These are phyloP conservation scores for Penicillium sp. DNA, from an alignment of 2,329 filamentous ascomycete genomes.

Conservation along the genomic window DNA sequence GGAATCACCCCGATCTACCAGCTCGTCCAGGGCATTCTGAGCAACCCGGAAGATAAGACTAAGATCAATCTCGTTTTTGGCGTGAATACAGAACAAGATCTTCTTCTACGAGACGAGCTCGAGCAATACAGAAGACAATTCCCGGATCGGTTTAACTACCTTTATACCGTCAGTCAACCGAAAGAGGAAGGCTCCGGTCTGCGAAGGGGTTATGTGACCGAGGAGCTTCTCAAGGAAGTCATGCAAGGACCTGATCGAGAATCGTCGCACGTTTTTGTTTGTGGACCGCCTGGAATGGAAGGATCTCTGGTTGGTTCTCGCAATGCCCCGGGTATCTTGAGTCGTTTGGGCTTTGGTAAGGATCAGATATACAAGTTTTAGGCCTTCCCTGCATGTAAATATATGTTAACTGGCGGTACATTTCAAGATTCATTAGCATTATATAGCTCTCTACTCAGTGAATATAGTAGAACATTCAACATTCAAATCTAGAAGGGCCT, in stretches of 20 bases:
- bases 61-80: constrained; percentile 68
- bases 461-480: too few species aligned
- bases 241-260: constrained; percentile 45
- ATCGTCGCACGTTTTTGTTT: constrained; percentile 68
- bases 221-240: constrained; percentile 59
- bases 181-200: constrained; percentile 43
- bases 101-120: constrained; percentile 63
- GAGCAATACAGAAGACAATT: constrained; percentile 54
- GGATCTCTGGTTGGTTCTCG: constrained; percentile 39
- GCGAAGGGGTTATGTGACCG: constrained; percentile 62
- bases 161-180: constrained; percentile 60
- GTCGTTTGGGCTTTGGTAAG: constrained; percentile 61
- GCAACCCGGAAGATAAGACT: constrained; percentile 65
- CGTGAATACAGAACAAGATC: constrained; percentile 66
- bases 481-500: too few species aligned
- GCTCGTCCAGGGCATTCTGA: constrained; percentile 65
- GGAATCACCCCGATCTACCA: constrained; percentile 75
- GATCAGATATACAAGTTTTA: constrained; percentile 65
- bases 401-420: too few species aligned
- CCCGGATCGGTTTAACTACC: constrained; percentile 60
- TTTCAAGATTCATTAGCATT: too few species aligned
- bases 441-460: too few species aligned
- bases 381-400: neutral
- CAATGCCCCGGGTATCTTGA: constrained; percentile 54
- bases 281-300: constrained; percentile 72